Base-by-base conservation (phyloP, 2,329 filamentous ascomycete genomes). In the Laburnicola sp. region DNA sequence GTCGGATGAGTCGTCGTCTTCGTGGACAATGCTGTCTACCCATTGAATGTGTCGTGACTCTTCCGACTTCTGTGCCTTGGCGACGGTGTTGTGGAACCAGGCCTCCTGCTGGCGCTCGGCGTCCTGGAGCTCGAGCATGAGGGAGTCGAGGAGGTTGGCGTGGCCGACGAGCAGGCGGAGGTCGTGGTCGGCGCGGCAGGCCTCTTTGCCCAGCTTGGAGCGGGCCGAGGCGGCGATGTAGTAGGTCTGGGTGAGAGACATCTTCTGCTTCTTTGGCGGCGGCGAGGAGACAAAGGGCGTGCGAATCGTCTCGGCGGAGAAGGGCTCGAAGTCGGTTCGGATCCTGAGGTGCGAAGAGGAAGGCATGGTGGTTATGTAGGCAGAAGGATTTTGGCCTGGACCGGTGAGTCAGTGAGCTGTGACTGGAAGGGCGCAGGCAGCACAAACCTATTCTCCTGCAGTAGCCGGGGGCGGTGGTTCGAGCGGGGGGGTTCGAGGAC, bases 161-260 rank as follows among this genome's bases (percentile, higher is more conserved):
- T 99, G 94, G 68, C 93, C 94, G 66, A 99, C 94, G 54, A 99
- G 88, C 39, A 95, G 85, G 71, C 93, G 87, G 58, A 99, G 89
- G 80, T 97, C 86, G 82, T 97, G 94, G 73, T 97, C 93, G 66
- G 90, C 81, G 69, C 88, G 87, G 75, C 86, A 85, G 79, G 94
- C 94, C 80, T 97, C 93, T 59, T 83, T 84, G 61, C 91, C 91
- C 71, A 99, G 91, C 91, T 99, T 99, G 66, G 87, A 88, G 75
- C 94, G 86, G 72, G 94, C 94, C 77, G 92, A 93, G 82, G 96
- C 92, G 73, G 94, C 94, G 68, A 97, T 88, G 80, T 91, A 96
- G 87, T 97, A 99, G 56, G 93, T 97, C 78, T 97, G 91, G 26
- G 93, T 95, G 79, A 97, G 88, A 74, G 89, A 95, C 94, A 97